A percentile compares a stretch with the other conserved stretches of the same genome.
Evolutionary conservation across 306 rosid genomes (phyloP).

Genomic region (Corylus avellana): DNA sequence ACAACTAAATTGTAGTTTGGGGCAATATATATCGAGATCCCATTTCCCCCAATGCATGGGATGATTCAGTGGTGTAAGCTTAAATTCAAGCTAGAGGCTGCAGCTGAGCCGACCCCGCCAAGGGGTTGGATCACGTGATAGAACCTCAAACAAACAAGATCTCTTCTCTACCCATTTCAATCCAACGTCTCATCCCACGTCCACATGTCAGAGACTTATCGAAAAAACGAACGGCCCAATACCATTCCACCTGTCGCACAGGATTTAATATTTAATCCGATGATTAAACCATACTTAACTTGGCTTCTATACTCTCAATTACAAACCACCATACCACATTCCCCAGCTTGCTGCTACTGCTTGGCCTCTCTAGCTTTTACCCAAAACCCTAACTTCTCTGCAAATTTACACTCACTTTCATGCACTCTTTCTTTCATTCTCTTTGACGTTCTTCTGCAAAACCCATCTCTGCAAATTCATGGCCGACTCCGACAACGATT

Average conservation of each 20-base stretch:
- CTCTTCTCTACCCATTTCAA: background rate
- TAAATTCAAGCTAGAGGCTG: background rate
- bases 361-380: background rate
- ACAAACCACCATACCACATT: background rate
- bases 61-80: too few relatives aligned
- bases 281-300: background rate
- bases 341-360: background rate
- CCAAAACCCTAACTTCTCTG: background rate
- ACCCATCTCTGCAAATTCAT: constrained; percentile 16
- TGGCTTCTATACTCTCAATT: background rate
- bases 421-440: background rate
- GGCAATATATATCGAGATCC: too few relatives aligned
- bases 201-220: constrained; percentile 22
- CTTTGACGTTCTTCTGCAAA: background rate
- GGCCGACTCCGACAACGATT: constrained; percentile 63
- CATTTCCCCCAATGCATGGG: too few relatives aligned
- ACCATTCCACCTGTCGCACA: constrained; percentile 10
- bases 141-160: background rate
- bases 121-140: constrained; percentile 12
- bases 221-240: constrained; percentile 26
- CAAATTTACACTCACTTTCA: background rate
- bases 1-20: too few relatives aligned
- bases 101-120: background rate
- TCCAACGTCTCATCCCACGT: background rate
- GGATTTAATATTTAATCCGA: background rate